Evolutionary conservation across 805 yeast species (phyloP).

Genomic region (Lachancea kluyveri): DNA sequence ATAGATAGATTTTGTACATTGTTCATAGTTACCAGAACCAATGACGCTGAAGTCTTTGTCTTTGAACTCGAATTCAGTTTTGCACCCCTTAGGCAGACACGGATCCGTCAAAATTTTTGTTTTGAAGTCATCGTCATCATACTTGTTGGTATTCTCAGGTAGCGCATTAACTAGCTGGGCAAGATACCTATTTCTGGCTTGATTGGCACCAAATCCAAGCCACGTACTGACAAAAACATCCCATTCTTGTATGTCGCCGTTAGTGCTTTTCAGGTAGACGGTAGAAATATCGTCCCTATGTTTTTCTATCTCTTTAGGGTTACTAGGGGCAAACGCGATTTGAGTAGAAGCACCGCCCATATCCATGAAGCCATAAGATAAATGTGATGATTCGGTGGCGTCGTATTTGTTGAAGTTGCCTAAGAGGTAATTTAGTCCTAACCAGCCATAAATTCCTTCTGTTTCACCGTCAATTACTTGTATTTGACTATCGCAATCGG

Average conservation of each 20-base stretch:
- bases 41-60: constrained; percentile 41
- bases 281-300: constrained; percentile 71
- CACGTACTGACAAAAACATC: constrained; percentile 89
- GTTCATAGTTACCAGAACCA: constrained; percentile 77
- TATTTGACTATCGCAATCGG: constrained; percentile 62
- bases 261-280: constrained; percentile 57
- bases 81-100: constrained; percentile 67
- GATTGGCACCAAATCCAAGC: constrained; percentile 97
- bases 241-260: constrained; percentile 74
- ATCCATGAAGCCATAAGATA: constrained; percentile 91
- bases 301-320: constrained; percentile 46
- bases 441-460: constrained; percentile 95
- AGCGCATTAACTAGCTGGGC: constrained; percentile 45
- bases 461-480: constrained; percentile 89
- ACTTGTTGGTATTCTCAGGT: constrained; percentile 42
- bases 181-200: constrained; percentile 74
- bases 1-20: constrained; percentile 64
- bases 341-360: constrained; percentile 99
- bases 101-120: constrained; percentile 54
- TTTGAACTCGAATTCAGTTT: constrained; percentile 40
- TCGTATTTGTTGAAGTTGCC: constrained; percentile 52
- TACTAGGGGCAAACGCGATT: constrained; percentile 83
- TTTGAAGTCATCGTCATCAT: constrained; percentile 40
- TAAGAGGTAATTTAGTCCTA: constrained; percentile 79
- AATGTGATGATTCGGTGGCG: constrained; percentile 31